Conservation (phyloP, 2,329 filamentous ascomycete genomes). For the Fusarium veterinarium region DNA sequence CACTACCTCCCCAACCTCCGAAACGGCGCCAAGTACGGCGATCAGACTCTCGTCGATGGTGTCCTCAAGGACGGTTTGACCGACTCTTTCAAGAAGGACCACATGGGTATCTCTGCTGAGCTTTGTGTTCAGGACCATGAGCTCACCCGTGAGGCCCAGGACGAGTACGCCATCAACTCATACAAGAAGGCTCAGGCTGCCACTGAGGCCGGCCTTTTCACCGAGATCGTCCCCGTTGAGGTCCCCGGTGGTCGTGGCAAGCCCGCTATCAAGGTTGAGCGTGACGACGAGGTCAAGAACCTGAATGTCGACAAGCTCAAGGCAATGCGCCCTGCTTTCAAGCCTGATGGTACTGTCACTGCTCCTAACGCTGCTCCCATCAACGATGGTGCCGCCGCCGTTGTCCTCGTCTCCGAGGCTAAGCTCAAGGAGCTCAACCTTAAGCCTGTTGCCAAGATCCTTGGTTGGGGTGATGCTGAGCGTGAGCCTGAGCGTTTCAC, state of each 20-base stretch:
- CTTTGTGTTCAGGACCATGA: slow-evolving; percentile 88
- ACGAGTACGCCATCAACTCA: slow-evolving; percentile 93
- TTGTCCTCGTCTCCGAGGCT: slow-evolving; percentile 93
- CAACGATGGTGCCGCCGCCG: slow-evolving; percentile 91
- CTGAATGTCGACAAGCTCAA: slow-evolving; percentile 86
- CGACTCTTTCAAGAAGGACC: slow-evolving; percentile 94
- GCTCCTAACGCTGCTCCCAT: slow-evolving; percentile 96
- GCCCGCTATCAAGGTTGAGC: slow-evolving; percentile 81
- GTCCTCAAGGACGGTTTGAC: slow-evolving; percentile 94
- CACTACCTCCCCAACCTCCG: slow-evolving; percentile 94
- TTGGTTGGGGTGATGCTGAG: slow-evolving; percentile 96
- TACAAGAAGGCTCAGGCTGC: slow-evolving; percentile 95
- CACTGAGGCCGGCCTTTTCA: slow-evolving; percentile 83
- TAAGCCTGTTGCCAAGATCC: slow-evolving; percentile 94
- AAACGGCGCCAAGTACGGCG: slow-evolving; percentile 91
- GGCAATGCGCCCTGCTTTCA: slow-evolving; percentile 85
- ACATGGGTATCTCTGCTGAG: slow-evolving; percentile 95
- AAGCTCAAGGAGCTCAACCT: slow-evolving; percentile 92
- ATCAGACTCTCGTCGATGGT: slow-evolving; percentile 89
- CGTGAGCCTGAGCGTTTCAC: slow-evolving; percentile 96
- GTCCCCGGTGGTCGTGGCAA: slow-evolving; percentile 91
- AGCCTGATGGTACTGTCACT: slow-evolving; percentile 88
- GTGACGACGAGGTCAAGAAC: slow-evolving; percentile 97
- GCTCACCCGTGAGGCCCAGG: slow-evolving; percentile 86
- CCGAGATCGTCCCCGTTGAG: slow-evolving; percentile 90